phyloP scores from a whole-genome alignment of 192 early-diverging fungal genomes.

The Coemansia sp. region DNA sequence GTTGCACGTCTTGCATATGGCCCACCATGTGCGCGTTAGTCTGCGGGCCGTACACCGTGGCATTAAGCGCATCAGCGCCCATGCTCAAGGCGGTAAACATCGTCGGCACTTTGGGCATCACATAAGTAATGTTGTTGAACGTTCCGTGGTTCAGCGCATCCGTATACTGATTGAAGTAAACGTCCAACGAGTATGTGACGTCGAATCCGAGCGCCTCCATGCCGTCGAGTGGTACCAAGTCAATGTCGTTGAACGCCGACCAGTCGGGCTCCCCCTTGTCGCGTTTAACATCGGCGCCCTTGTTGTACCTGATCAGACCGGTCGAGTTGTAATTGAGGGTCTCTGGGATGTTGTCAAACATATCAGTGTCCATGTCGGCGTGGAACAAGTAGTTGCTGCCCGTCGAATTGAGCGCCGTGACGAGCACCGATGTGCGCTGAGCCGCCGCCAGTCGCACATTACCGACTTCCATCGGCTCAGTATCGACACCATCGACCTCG shows the following conservation, averaged over 20 bases:
- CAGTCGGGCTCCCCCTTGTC: constrained; percentile 27
- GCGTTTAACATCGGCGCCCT: constrained; percentile 18
- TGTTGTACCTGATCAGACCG: constrained; percentile 58
- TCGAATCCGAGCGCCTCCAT: constrained; percentile 50
- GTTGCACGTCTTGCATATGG: constrained; percentile 65
- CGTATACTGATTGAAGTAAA: constrained; percentile 62
- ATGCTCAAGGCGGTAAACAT: constrained; percentile 66
- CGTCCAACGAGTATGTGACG: constrained; percentile 56
- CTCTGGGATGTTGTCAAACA: constrained; percentile 70
- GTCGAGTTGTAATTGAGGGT: constrained; percentile 61
- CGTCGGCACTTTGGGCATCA: constrained; percentile 63
- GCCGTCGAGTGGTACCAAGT: constrained; percentile 54
- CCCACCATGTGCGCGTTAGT: constrained; percentile 62
- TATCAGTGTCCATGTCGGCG: constrained; percentile 71
- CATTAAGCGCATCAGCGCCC: constrained; percentile 52
- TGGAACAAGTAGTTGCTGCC: constrained; percentile 68
- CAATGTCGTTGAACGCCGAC: constrained; percentile 58
- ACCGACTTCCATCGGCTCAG: constrained; percentile 56
- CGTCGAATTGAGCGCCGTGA: constrained; percentile 65
- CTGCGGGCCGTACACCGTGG: constrained; percentile 63
- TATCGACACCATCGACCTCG: constrained; percentile 77
- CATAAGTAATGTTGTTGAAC: constrained; percentile 76
- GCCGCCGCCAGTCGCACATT: constrained; percentile 66
- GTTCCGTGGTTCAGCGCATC: constrained; percentile 79
- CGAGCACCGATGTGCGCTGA: constrained; percentile 79